Percentiles rank a stretch among this genome's conserved stretches.
Conservation (phyloP, 1,139 yeast genomes). For the Diutina scorzettiae region DNA sequence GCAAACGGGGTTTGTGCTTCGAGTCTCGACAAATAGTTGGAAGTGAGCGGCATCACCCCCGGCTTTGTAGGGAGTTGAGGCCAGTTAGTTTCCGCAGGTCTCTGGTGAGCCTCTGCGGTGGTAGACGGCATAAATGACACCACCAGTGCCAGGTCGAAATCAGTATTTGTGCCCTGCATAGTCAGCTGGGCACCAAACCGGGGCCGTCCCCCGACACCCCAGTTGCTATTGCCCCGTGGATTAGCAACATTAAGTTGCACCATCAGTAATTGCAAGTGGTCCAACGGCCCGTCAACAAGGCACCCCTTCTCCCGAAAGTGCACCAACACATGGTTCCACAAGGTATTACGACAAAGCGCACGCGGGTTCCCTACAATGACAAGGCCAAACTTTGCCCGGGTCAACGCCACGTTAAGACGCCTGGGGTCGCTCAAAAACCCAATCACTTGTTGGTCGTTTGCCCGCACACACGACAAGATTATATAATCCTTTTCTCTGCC, state of each 20-base stretch:
- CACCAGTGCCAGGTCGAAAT: conserved; percentile 38
- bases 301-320: conserved; percentile 81
- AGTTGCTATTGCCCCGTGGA: conserved; percentile 8
- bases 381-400: conserved; percentile 82
- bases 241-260: conserved; percentile 34
- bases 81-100: conserved; percentile 16
- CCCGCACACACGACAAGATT: conserved; percentile 82
- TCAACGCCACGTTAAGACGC: conserved; percentile 83
- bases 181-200: conserved; percentile 11
- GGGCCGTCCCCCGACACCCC: conserved; percentile 11
- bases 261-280: conserved; percentile 61
- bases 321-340: conserved; percentile 72
- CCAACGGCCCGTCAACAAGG: conserved; percentile 86
- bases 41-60: conserved; percentile 18
- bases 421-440: conserved; percentile 88
- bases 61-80: conserved; percentile 19
- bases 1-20: conserved; percentile 17
- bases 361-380: conserved; percentile 78
- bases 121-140: conserved; percentile 29
- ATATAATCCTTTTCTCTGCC: conserved; percentile 92
- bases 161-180: conserved; percentile 10
- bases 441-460: conserved; percentile 70
- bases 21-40: conserved; percentile 33
- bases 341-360: conserved; percentile 53
- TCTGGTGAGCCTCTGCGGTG: neutral